These are phyloP conservation scores for Pseudopithomyces maydicus DNA, from an alignment of 2,329 filamentous ascomycete species.

Conservation along the genomic window DNA sequence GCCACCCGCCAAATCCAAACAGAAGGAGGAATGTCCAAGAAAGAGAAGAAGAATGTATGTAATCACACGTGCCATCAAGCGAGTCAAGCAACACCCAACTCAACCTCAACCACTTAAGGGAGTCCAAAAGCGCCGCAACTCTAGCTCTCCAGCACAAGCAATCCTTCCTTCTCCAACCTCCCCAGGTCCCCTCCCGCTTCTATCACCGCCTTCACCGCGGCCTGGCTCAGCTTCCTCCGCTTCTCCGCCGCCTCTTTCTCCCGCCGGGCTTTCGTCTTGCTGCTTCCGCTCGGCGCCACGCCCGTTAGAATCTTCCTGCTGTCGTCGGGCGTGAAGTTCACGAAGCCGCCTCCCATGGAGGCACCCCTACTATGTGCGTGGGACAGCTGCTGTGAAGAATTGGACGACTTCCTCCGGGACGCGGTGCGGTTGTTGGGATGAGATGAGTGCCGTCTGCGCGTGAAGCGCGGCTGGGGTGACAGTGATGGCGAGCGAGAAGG, in stretches of 20 bases:
- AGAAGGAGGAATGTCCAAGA: no score
- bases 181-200: slow-evolving; percentile 71
- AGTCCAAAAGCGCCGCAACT: slow-evolving; percentile 7
- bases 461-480: slow-evolving; percentile 31
- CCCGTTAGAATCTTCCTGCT: slow-evolving; percentile 80
- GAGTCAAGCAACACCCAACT: neutral
- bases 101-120: neutral
- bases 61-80: neutral
- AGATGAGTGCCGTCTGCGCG: slow-evolving; percentile 26
- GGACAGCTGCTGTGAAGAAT: slow-evolving; percentile 28
- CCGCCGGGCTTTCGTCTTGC: slow-evolving; percentile 90
- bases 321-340: slow-evolving; percentile 88
- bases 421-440: slow-evolving; percentile 12
- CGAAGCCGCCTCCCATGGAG: slow-evolving; percentile 66
- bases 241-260: slow-evolving; percentile 87
- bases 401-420: slow-evolving; percentile 27
- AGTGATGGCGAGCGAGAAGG: slow-evolving; percentile 31
- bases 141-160: slow-evolving; percentile 33
- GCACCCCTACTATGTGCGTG: slow-evolving; percentile 43
- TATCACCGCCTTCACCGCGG: slow-evolving; percentile 69
- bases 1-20: no score
- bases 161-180: slow-evolving; percentile 49
- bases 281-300: slow-evolving; percentile 87
- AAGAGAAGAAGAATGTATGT: no score
- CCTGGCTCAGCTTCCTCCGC: slow-evolving; percentile 69